Base-by-base conservation (phyloP, 768 basidiomycete genomes). In the Paxillus ammoniavirescens region DNA sequence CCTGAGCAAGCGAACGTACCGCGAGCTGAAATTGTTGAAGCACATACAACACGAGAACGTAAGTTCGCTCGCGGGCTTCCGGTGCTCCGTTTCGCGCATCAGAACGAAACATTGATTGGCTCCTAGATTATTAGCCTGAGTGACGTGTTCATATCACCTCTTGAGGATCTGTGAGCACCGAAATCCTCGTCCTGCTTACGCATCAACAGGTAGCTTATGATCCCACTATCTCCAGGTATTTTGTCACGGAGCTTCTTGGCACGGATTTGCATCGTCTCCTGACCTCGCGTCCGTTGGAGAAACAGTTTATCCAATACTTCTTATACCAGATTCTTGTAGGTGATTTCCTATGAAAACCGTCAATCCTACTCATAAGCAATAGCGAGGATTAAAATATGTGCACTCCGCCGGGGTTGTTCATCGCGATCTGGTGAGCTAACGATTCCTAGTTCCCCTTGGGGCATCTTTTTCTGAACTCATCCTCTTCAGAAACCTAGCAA, bases 241-340 rank as follows among this genome's bases (percentile, higher is more conserved):
- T 99, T 68, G 97, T 99, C 49, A 99, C 97, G 14, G 97, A 99
- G 64, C 85, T 99, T 13, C 83, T 99, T 48, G 97, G 97, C 43
- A 99, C 97, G 59, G 97, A 99, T 76, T 82, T 99, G 13, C 97
- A 99, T 68, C 92, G 97, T 57, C 82, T 99, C 31, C 81, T 99
- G 62, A 98, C 97, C 15, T 96, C 93, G 28, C 81, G 97, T 42
- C 97, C 97, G 12, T 78, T 99, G 64, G 97, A 99, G 77, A 98
- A 99, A 77, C 97, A 99, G 70, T 99, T 99, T 73, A 98, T 98
- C 54, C 97, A 99, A 69, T 99, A 99, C 72, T 99, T 99, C 79
- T 77, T 99, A 26, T 99, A 99, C 75, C 97, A 99, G 73, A 99
- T 99, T 58, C 81, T 99, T 54, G 94, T 94, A 53, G 52, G 87